Percentiles rank a stretch among this genome's conserved stretches.
Evolutionary conservation across 2,329 filamentous ascomycete species (phyloP).

Genomic region (Cladophialophora immunda): DNA sequence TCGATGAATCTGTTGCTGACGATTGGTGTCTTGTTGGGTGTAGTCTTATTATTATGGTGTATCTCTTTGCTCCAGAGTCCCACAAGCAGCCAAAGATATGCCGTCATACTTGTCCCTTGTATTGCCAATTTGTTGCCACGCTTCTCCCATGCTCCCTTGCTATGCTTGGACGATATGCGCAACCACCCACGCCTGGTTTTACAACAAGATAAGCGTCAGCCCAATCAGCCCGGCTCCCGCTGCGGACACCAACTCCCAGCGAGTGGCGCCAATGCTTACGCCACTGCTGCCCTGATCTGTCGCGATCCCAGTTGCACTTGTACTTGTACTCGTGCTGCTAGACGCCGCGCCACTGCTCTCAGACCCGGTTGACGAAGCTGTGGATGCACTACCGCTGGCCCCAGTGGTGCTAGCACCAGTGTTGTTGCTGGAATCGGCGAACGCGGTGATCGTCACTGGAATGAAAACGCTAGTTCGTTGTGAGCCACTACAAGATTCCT

Average conservation of each 20-base stretch:
- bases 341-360: background rate
- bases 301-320: background rate
- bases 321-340: background rate
- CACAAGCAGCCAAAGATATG: background rate
- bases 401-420: conserved; percentile 9
- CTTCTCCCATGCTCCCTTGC: background rate
- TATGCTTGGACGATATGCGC: background rate
- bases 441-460: conserved; percentile 27
- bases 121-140: background rate
- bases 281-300: background rate
- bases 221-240: background rate
- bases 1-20: background rate
- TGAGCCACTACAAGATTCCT: background rate
- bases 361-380: conserved; percentile 8
- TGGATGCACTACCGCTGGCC: conserved; percentile 24
- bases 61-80: background rate
- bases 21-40: background rate
- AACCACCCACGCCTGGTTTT: background rate
- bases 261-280: background rate
- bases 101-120: conserved; percentile 1
- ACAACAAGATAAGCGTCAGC: background rate
- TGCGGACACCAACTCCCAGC: conserved; percentile 1
- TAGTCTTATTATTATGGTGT: conserved; percentile 4
- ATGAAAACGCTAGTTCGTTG: conserved; percentile 7
- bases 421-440: conserved; percentile 8